phyloP scores from a whole-genome alignment of 2,329 filamentous ascomycete genomes.

The Paraphaeosphaeria sporulosa region DNA sequence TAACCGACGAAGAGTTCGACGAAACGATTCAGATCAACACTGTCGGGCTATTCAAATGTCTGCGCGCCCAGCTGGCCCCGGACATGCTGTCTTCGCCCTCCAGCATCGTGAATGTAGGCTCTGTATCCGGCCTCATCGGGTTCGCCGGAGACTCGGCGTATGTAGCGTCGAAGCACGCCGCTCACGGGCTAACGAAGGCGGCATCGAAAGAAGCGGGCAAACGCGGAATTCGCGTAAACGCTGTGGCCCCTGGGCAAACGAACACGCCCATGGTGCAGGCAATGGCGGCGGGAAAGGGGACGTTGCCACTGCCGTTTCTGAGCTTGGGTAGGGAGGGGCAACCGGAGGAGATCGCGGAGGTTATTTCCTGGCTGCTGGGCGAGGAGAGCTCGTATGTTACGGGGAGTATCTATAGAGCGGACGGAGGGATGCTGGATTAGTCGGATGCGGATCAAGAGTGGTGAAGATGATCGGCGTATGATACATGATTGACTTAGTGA shows the following conservation, averaged over 20 bases:
- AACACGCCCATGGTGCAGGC: conserved; percentile 22
- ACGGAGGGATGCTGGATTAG: conserved; percentile 23
- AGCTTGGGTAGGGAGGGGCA: conserved; percentile 52
- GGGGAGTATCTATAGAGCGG: conserved; percentile 17
- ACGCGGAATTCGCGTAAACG: conserved; percentile 19
- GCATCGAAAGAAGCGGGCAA: conserved; percentile 22
- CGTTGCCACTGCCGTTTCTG: conserved; percentile 22
- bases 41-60: conserved; percentile 21
- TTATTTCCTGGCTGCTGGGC: conserved; percentile 20
- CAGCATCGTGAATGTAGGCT: conserved; percentile 16
- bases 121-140: conserved; percentile 21
- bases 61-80: conserved; percentile 22
- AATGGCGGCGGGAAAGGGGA: conserved; percentile 15
- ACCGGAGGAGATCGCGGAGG: conserved; percentile 24
- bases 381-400: conserved; percentile 23
- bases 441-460: neutral
- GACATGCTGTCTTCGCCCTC: conserved; percentile 1
- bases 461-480: neutral
- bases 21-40: conserved; percentile 19
- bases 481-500: neutral
- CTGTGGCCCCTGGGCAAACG: conserved; percentile 22
- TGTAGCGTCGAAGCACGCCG: too few species aligned
- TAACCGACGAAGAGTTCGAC: conserved; percentile 23
- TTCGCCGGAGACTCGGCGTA: conserved; percentile 21
- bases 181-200: too few species aligned